A percentile compares a stretch with the other conserved stretches of the same genome.
phyloP scores from a whole-genome alignment of 2,329 filamentous ascomycete species.

The Colletotrichum acutatum region DNA sequence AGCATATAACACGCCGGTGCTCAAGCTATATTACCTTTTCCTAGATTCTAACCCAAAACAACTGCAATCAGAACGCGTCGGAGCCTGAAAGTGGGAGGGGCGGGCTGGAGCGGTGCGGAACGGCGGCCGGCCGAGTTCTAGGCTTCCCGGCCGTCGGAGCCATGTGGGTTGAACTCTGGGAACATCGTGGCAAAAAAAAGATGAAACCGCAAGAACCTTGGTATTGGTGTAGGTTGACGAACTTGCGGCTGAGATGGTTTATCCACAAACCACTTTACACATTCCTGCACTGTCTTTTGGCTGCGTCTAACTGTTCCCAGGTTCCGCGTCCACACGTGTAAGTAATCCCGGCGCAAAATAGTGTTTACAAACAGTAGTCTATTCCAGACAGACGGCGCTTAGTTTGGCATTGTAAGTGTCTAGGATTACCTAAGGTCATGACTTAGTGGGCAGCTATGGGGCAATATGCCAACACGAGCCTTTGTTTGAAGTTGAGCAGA shows the following conservation, averaged over 20 bases:
- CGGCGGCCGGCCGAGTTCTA: background rate
- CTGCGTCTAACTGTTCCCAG: background rate
- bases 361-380: background rate
- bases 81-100: background rate
- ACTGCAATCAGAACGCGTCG: too few species aligned
- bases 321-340: background rate
- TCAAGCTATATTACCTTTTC: background rate
- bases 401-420: background rate
- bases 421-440: background rate
- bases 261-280: conserved; percentile 30
- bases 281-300: conserved; percentile 28
- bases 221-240: background rate
- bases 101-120: background rate
- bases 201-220: too few species aligned
- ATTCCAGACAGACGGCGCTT: background rate
- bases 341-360: background rate
- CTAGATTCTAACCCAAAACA: too few species aligned
- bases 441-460: too few species aligned
- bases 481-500: background rate
- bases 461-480: background rate
- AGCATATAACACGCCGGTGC: background rate
- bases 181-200: background rate
- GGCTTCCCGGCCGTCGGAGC: background rate
- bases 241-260: background rate
- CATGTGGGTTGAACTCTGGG: background rate